These are phyloP conservation scores for Cadophora sp. DNA, from an alignment of 2,329 filamentous ascomycete species.

Conservation along the genomic window DNA sequence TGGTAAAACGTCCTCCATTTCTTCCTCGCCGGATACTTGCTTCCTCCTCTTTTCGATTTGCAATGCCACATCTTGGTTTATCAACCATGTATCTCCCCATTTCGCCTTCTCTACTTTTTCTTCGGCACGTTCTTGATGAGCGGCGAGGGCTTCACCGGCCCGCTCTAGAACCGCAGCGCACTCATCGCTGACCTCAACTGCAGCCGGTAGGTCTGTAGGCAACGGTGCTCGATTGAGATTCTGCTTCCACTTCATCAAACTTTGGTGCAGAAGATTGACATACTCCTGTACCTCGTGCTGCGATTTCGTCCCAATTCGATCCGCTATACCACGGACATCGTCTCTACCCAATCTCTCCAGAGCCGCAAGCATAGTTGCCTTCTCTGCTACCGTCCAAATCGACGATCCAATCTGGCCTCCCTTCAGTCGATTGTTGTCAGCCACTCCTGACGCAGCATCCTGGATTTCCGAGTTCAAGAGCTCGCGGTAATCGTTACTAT, in stretches of 20 bases:
- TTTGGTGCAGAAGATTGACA: slow-evolving; percentile 63
- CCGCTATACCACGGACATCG: slow-evolving; percentile 67
- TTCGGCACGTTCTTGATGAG: slow-evolving; percentile 69
- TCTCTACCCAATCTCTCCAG: slow-evolving; percentile 69
- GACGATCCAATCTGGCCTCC: slow-evolving; percentile 71
- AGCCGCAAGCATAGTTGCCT: slow-evolving; percentile 70
- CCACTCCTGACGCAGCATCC: slow-evolving; percentile 51
- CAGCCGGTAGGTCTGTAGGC: slow-evolving; percentile 69
- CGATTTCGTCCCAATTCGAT: slow-evolving; percentile 72
- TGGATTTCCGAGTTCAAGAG: slow-evolving; percentile 64
- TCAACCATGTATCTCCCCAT: slow-evolving; percentile 70
- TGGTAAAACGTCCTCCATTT: slow-evolving; percentile 48
- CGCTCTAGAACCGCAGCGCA: slow-evolving; percentile 71
- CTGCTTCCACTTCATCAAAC: slow-evolving; percentile 47
- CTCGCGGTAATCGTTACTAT: slow-evolving; percentile 56
- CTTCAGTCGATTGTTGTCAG: slow-evolving; percentile 45
- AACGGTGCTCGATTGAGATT: slow-evolving; percentile 46
- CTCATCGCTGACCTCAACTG: slow-evolving; percentile 71
- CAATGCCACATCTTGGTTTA: slow-evolving; percentile 52
- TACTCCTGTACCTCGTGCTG: slow-evolving; percentile 77
- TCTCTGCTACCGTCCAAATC: slow-evolving; percentile 75
- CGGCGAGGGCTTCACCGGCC: slow-evolving; percentile 69
- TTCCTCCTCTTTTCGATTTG: slow-evolving; percentile 36
- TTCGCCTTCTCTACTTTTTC: slow-evolving; percentile 62
- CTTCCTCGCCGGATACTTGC: slow-evolving; percentile 38